Evolutionary conservation across 306 rosid species (phyloP), one percentile per base, ranked within the genome.

Genomic region (Quercus gilva): DNA sequence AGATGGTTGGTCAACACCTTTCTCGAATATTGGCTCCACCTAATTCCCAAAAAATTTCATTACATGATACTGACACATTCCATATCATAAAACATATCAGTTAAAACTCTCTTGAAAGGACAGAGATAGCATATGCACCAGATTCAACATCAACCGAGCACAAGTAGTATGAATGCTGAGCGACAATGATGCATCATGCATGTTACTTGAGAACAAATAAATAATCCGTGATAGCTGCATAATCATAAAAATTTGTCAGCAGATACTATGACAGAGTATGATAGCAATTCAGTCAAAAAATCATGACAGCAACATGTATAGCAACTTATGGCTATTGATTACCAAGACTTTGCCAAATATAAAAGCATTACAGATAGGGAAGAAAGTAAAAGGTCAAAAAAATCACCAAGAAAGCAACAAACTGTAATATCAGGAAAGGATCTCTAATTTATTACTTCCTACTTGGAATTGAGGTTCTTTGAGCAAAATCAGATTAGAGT

Each of bases 11-110:
- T 96, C 98, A 28, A 96, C 89, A 74, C 99, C 98, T 86, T 93
- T 96, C 88, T 96, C 99, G 81, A 89, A 96, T 82, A 96, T 93
- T 73, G 99, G 98, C 87, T 96, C 99, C 90, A 96, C 99, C 99
- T 96, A 81, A 23, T 76, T 76, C 82, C 87, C 85, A 78, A 25
- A 74, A 74, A 74, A 82, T 79, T 73, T n/a, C 76, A 57, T 53
- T 69, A 79, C 28, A 59, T 56, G 72, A 61, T 82, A 86, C 20
- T 35, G 56, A 76, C 51, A 58, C 58, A 33, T 57, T 67, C 61
- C 80, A 71, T 60, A 79, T 55, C 79, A 83, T 71, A 11, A 74
- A 70, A 76, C 59, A 74, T 18, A 65, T 25, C 21, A 81, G 45
- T 37, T 76, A 68, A 60, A 74, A 51, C 74, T 76, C 55, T 26